Evolutionary conservation across 2,329 filamentous ascomycete genomes (phyloP).

Genomic region (Monosporascus cannonballus): DNA sequence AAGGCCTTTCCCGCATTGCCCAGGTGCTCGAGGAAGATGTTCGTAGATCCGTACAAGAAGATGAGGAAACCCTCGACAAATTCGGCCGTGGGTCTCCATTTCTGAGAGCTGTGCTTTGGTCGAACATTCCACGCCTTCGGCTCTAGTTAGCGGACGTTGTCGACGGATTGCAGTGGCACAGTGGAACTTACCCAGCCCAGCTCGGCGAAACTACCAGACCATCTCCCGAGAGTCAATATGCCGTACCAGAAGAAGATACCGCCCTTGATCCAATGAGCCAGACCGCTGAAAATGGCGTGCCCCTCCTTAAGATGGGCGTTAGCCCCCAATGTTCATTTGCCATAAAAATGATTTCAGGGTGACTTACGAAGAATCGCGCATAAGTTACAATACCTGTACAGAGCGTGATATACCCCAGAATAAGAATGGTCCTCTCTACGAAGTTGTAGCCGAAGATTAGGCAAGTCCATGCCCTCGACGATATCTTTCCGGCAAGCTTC

Average conservation of each 20-base stretch:
- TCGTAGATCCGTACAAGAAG: slow-evolving; percentile 81
- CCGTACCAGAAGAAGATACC: slow-evolving; percentile 95
- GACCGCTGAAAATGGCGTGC: slow-evolving; percentile 66
- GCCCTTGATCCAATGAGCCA: slow-evolving; percentile 92
- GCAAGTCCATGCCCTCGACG: slow-evolving; percentile 49
- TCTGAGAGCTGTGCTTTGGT: slow-evolving; percentile 49
- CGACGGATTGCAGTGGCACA: not conserved
- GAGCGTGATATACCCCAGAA: slow-evolving; percentile 70
- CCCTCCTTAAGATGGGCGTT: slow-evolving; percentile 48
- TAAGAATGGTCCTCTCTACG: slow-evolving; percentile 70
- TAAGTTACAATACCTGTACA: slow-evolving; percentile 69
- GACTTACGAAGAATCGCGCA: slow-evolving; percentile 76
- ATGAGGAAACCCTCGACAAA: slow-evolving; percentile 88
- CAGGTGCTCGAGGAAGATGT: slow-evolving; percentile 89
- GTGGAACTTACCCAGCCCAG: slow-evolving; percentile 66
- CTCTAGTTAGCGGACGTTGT: not conserved
- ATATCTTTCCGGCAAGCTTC: slow-evolving; percentile 50
- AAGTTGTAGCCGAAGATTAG: slow-evolving; percentile 57
- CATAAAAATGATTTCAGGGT: slow-evolving; percentile 3
- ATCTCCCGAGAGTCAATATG: slow-evolving; percentile 77
- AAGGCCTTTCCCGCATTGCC: slow-evolving; percentile 65
- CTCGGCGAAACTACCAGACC: slow-evolving; percentile 84
- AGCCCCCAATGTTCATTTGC: slow-evolving; percentile 1
- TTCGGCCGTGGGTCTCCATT: slow-evolving; percentile 74
- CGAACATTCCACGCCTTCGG: slow-evolving; percentile 76